Conservation (phyloP, 2,329 filamentous ascomycete species). For the Ophiocordyceps unilateralis region DNA sequence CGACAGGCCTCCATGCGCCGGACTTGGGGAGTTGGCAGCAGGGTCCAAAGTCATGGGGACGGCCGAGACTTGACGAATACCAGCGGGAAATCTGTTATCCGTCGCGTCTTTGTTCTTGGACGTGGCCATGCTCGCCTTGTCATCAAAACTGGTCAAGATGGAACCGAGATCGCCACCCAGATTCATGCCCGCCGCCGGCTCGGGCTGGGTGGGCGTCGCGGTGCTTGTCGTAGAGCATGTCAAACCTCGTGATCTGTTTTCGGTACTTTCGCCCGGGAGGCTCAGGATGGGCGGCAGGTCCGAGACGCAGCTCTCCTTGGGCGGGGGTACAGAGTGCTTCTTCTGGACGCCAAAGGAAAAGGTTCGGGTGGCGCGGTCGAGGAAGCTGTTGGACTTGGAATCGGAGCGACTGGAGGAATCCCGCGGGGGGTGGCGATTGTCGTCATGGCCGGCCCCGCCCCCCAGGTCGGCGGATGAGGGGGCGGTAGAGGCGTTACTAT, state of each 20-base stretch:
- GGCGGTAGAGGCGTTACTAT: constrained; percentile 44
- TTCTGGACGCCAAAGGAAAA: constrained; percentile 43
- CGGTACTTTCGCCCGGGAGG: constrained; percentile 12
- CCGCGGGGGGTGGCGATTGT: constrained; percentile 11
- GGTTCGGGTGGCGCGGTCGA: constrained; percentile 38
- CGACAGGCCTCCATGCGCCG: neutral
- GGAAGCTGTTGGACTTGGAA: constrained; percentile 30
- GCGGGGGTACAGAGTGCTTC: constrained; percentile 20
- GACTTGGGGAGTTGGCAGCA: neutral
- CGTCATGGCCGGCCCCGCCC: constrained; percentile 13
- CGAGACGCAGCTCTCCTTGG: constrained; percentile 12
- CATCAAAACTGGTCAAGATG: constrained; percentile 38
- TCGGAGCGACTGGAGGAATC: constrained; percentile 20
- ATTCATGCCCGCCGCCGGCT: constrained; percentile 25
- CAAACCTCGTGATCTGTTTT: constrained; percentile 27
- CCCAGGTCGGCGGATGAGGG: constrained; percentile 35
- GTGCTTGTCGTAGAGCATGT: constrained; percentile 37
- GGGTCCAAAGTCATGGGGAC: constrained; percentile 30
- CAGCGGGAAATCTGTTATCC: constrained; percentile 27
- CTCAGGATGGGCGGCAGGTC: constrained; percentile 21
- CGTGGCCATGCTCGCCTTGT: constrained; percentile 33
- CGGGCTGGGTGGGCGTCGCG: constrained; percentile 30
- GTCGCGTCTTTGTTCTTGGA: constrained; percentile 21
- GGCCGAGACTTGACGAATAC: constrained; percentile 23
- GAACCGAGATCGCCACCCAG: constrained; percentile 40